Evolutionary conservation across 495 filamentous ascomycete genomes (phyloP).

Genomic region (Tuber magnatum): DNA sequence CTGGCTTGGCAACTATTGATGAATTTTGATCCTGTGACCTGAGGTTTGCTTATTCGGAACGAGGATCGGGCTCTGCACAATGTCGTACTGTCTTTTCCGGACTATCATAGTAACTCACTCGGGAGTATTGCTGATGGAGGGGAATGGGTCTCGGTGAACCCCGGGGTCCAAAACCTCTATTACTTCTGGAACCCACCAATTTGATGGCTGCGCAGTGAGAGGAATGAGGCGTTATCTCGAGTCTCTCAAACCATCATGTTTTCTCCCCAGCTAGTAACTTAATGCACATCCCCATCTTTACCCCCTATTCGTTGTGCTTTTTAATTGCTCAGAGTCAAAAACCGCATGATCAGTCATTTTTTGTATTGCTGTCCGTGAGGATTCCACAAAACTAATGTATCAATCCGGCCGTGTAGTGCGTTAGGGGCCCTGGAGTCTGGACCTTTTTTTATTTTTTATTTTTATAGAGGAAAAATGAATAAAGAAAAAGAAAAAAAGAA

Average conservation of each 20-base stretch:
- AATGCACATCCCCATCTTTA: too few species aligned
- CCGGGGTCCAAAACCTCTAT: background rate
- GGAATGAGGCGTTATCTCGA: background rate
- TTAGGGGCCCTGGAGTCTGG: background rate
- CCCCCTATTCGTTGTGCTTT: too few species aligned
- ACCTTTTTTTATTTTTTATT: too few species aligned
- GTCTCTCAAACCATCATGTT: background rate
- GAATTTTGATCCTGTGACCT: background rate
- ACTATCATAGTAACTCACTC: background rate
- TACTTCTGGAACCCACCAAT: background rate
- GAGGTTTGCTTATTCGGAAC: background rate
- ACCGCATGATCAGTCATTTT: background rate
- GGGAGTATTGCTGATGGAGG: background rate
- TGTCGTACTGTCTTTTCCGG: background rate
- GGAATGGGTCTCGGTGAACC: background rate
- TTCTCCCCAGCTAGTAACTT: background rate
- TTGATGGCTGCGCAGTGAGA: background rate
- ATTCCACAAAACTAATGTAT: background rate
- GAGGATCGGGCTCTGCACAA: background rate
- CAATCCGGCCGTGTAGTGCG: background rate
- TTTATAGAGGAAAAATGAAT: too few species aligned
- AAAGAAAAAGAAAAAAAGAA: background rate
- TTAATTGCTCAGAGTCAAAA: background rate
- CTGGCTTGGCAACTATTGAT: background rate
- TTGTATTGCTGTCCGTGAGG: background rate